These are phyloP conservation scores for Lecanicillium sp. DNA, from an alignment of 2,329 filamentous ascomycete genomes.

Conservation along the genomic window DNA sequence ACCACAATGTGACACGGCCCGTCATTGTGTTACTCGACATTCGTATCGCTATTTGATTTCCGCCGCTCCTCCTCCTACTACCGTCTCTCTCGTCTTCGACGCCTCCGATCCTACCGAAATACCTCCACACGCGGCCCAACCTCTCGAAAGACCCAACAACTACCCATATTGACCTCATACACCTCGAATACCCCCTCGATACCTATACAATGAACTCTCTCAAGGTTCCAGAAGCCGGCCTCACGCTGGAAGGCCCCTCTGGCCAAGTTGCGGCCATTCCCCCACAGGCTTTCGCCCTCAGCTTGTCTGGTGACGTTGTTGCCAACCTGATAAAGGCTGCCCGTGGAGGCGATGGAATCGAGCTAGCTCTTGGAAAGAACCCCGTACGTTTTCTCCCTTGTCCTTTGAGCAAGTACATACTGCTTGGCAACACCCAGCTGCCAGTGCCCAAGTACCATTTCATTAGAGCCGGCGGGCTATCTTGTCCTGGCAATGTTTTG, in stretches of 20 bases:
- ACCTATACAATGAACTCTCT: slow-evolving; percentile 41
- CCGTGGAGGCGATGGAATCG: slow-evolving; percentile 47
- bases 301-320: slow-evolving; percentile 49
- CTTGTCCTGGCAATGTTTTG: neutral
- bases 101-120: no score
- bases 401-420: no score
- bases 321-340: slow-evolving; percentile 56
- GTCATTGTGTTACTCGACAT: no score
- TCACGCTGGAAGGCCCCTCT: slow-evolving; percentile 47
- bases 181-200: neutral
- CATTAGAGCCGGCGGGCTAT: no score
- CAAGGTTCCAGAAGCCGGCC: slow-evolving; percentile 48
- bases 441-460: neutral
- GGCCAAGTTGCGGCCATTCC: slow-evolving; percentile 35
- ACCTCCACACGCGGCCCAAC: no score
- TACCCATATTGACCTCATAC: no score
- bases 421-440: neutral
- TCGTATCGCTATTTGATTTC: no score
- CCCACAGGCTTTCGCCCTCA: slow-evolving; percentile 50
- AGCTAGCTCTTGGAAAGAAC: slow-evolving; percentile 48
- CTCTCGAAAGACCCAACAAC: no score
- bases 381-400: slow-evolving; percentile 44
- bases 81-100: no score
- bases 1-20: no score
- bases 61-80: no score